phyloP scores from a whole-genome alignment of 805 yeast genomes.

The Candida oleophila region DNA sequence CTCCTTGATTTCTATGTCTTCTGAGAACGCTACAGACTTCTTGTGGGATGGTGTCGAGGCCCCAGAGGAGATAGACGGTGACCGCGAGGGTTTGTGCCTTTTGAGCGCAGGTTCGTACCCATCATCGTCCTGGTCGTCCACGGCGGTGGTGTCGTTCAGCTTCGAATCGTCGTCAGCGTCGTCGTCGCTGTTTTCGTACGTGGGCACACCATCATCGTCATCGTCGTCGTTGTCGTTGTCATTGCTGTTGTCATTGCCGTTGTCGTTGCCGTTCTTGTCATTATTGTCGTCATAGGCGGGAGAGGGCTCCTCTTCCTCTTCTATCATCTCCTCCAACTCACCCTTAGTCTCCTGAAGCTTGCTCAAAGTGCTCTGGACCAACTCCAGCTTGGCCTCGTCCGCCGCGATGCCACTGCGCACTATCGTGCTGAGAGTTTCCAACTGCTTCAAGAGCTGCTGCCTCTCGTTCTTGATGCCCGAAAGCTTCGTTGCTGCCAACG shows the following conservation, averaged over 20 bases:
- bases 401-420: slow-evolving; percentile 26
- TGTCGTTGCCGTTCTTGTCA: slow-evolving; percentile 12
- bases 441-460: slow-evolving; percentile 22
- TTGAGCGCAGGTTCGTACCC: slow-evolving; percentile 10
- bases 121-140: slow-evolving; percentile 17
- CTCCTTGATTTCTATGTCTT: slow-evolving; percentile 41
- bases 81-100: slow-evolving; percentile 11
- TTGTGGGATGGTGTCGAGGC: slow-evolving; percentile 26
- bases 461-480: slow-evolving; percentile 29
- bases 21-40: slow-evolving; percentile 40
- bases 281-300: slow-evolving; percentile 19
- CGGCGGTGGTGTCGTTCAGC: slow-evolving; percentile 20
- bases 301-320: slow-evolving; percentile 7
- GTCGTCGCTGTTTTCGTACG: slow-evolving; percentile 17
- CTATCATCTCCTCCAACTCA: slow-evolving; percentile 31
- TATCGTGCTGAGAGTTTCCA: slow-evolving; percentile 21
- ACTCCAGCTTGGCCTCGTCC: slow-evolving; percentile 33
- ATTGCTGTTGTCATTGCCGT: slow-evolving; percentile 9
- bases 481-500: slow-evolving; percentile 29
- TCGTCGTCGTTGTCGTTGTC: slow-evolving; percentile 14
- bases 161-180: slow-evolving; percentile 19
- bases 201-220: slow-evolving; percentile 21
- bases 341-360: slow-evolving; percentile 27
- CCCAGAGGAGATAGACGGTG: slow-evolving; percentile 22
- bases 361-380: slow-evolving; percentile 27